Evolutionary conservation across 2,329 filamentous ascomycete species (phyloP), one percentile per base, ranked within the genome.

Genomic region (Pseudocercospora musae): DNA sequence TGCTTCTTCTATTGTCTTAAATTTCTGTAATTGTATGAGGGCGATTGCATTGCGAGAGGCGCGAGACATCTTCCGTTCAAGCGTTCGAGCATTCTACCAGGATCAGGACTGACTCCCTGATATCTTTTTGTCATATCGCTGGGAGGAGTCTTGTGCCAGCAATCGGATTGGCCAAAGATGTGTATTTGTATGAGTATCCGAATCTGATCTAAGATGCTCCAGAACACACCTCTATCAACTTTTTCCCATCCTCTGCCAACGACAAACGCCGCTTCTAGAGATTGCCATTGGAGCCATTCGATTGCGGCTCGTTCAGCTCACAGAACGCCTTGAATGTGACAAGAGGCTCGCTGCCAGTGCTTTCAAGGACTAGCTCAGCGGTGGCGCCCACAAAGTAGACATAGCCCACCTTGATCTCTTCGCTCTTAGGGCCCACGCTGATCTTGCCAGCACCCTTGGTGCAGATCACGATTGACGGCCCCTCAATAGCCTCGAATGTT

Each of bases 401-500:
- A 57, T 75, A 82, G 0, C 81, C 81, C 62, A 80, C 79, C 67
- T 80, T 76, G 33, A 82, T 81, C 70, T 90, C 87, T 75, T 94
- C 87, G 5, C 83, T 86, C 75, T 92, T 96, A 0, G 89, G 85
- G 0, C 94, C 94, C 0, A 98, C 92, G 5, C 87, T 88, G 65
- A 99, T 94, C 70, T 83, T 92, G 20, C 95, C 95, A 66, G 84
- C 84, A 11, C 95, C 95, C 48, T 83, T 81, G 0, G 94, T 98
- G 78, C 92, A 96, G 64, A 99, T 95, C 67, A 98, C 77, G 70
- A 99, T 92, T 75, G 92, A 96, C 0, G 95, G 95, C 0, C 95
- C 95, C 6, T 89, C 87, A 54, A 99, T 86, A 0, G 87, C 84
- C 65, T 96, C 93, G 71, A 99, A 96, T 0, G 91, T 96, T 0